phyloP scores from a whole-genome alignment of 2,329 filamentous ascomycete species.

The Aspergillus pseudoglaucus region DNA sequence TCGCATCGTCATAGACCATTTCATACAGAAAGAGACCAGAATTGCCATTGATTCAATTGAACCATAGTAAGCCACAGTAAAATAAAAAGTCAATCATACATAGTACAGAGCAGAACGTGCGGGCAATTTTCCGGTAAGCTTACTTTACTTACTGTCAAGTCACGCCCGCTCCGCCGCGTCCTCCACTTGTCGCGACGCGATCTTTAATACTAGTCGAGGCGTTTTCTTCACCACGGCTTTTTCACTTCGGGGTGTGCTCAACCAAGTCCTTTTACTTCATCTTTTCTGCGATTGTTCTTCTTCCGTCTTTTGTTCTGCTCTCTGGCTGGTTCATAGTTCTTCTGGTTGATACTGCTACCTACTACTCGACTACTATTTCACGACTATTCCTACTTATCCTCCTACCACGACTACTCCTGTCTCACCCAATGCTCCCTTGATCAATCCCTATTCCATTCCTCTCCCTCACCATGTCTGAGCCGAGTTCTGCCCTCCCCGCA shows the following conservation, averaged over 20 bases:
- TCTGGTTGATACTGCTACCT: not conserved
- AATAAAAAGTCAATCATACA: not conserved
- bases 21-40: too few species aligned
- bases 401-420: not conserved
- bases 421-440: not conserved
- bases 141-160: not conserved
- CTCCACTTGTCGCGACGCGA: not conserved
- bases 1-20: too few species aligned
- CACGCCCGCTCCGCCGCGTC: not conserved
- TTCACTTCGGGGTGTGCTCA: not conserved
- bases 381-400: not conserved
- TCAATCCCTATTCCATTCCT: not conserved
- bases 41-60: too few species aligned
- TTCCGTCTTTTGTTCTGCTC: not conserved
- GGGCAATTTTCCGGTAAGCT: too few species aligned
- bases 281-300: not conserved
- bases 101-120: not conserved
- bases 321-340: not conserved
- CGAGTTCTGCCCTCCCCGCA: slow-evolving; percentile 23
- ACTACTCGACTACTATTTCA: not conserved
- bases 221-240: not conserved
- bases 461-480: slow-evolving; percentile 28
- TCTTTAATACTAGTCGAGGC: too few species aligned
- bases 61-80: too few species aligned
- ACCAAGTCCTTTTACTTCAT: not conserved